These are phyloP conservation scores for Euryodendron excelsum DNA, from an alignment of 148 eudicot genomes.

Conservation along the genomic window DNA sequence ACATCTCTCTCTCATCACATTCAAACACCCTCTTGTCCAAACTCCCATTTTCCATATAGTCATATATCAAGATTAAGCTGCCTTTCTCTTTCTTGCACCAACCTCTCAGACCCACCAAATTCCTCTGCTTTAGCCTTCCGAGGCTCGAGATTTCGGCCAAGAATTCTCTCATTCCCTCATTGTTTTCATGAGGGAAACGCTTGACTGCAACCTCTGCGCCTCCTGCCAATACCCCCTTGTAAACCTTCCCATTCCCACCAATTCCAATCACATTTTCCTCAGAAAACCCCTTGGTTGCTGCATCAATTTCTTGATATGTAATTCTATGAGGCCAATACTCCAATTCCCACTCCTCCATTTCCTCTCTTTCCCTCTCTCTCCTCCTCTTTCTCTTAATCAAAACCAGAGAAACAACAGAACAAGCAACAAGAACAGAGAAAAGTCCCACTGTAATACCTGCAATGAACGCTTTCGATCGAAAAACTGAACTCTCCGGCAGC, in stretches of 20 bases:
- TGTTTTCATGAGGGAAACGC: constrained; percentile 14
- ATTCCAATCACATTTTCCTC: constrained; percentile 25
- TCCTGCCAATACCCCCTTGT: constrained; percentile 22
- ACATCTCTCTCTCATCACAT: constrained; percentile 18
- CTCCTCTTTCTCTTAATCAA: constrained; percentile 13
- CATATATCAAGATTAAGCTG: constrained; percentile 23
- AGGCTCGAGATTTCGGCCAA: constrained; percentile 25
- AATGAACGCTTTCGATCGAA: constrained; percentile 22
- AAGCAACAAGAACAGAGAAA: constrained; percentile 13
- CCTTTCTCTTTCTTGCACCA: constrained; percentile 27
- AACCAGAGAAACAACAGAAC: constrained; percentile 2
- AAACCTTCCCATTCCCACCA: constrained; percentile 30
- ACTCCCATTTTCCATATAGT: constrained; percentile 29
- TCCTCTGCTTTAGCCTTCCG: constrained; percentile 26
- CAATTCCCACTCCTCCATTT: constrained; percentile 31
- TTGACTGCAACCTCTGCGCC: constrained; percentile 26
- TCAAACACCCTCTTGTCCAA: constrained; percentile 25
- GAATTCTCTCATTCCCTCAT: constrained; percentile 20
- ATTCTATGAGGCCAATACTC: constrained; percentile 30
- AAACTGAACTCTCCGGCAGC: constrained; percentile 13
- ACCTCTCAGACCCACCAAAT: constrained; percentile 27
- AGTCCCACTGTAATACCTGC: constrained; percentile 16
- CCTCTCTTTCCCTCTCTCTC: constrained; percentile 22
- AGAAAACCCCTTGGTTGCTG: constrained; percentile 15
- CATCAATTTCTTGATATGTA: constrained; percentile 15